These are phyloP conservation scores for Diaporthe sp. DNA, from an alignment of 2,329 filamentous ascomycete genomes.

Conservation along the genomic window DNA sequence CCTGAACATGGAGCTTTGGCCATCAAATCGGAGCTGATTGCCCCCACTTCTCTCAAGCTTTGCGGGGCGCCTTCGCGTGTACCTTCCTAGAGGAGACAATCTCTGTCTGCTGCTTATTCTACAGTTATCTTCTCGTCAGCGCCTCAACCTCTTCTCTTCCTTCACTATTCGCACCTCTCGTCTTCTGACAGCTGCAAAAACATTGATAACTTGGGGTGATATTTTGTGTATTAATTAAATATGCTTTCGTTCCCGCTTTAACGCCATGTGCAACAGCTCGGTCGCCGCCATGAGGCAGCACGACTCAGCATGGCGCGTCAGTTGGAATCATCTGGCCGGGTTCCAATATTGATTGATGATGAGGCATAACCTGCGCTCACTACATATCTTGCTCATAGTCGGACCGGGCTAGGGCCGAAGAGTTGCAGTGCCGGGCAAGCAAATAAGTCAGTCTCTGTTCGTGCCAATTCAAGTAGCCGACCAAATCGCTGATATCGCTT, in stretches of 20 bases:
- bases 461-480: not conserved
- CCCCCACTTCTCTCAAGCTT: slow-evolving; percentile 13
- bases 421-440: not conserved
- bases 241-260: not conserved
- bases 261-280: not conserved
- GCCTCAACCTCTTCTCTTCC: not conserved
- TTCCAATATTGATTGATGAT: not conserved
- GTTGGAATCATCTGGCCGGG: not conserved
- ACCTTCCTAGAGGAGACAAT: slow-evolving; percentile 26
- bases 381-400: not conserved
- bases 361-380: not conserved
- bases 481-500: not conserved
- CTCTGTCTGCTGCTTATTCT: not conserved
- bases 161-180: not conserved
- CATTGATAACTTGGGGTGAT: not conserved
- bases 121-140: not conserved
- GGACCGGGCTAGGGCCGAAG: not conserved
- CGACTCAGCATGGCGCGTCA: not conserved
- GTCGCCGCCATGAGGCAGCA: not conserved
- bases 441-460: not conserved
- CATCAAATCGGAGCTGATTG: slow-evolving; percentile 9
- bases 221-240: not conserved
- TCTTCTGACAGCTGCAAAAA: not conserved
- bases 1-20: slow-evolving; percentile 18
- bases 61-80: slow-evolving; percentile 25